Conservation (phyloP, 257 asterid genomes). For the Osmanthus fragrans region DNA sequence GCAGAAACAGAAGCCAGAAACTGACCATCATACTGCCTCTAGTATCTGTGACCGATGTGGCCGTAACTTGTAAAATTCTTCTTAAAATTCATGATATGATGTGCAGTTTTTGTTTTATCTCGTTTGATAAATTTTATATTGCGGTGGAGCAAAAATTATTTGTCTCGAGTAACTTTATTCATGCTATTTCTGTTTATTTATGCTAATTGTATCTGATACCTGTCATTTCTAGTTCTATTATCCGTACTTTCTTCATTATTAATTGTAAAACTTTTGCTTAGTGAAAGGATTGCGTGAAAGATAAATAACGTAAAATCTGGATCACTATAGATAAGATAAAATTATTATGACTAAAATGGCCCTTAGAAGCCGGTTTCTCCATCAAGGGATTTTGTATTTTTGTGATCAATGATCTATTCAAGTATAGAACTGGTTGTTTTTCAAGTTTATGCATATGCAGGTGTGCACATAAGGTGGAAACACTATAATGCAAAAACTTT, state of each 20-base stretch:
- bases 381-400: slow-evolving; percentile 5
- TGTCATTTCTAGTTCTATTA: neutral
- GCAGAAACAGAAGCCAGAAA: slow-evolving; percentile 56
- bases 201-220: neutral
- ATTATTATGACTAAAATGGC: neutral
- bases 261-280: too few relatives aligned
- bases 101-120: neutral
- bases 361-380: neutral
- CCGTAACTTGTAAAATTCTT: slow-evolving; percentile 50
- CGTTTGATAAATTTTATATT: neutral
- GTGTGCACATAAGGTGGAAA: slow-evolving; percentile 28
- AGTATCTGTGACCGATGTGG: slow-evolving; percentile 80
- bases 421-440: slow-evolving; percentile 10
- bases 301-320: neutral
- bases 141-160: neutral
- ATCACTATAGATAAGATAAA: neutral
- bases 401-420: neutral
- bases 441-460: slow-evolving; percentile 1
- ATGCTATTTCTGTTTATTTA: neutral
- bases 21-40: slow-evolving; percentile 33
- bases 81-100: slow-evolving; percentile 1
- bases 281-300: neutral
- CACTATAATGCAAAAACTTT: slow-evolving; percentile 28
- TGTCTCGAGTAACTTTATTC: neutral
- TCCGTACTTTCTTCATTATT: neutral